Conservation (phyloP, 225 moss, liverwort and hornwort species). For the Antitrichia curtipendula region DNA sequence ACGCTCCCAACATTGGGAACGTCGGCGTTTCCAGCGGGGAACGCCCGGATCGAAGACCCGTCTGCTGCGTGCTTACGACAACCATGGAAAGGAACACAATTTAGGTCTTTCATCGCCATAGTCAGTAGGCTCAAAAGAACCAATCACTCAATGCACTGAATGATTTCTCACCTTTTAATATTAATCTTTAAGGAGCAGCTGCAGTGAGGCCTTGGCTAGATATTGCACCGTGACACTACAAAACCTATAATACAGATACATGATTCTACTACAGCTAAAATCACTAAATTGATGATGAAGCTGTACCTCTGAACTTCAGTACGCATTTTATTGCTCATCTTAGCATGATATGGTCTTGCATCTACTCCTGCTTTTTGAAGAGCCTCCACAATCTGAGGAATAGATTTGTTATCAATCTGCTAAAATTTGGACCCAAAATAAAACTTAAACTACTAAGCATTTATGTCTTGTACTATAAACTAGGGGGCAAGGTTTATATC, state of each 20-base stretch:
- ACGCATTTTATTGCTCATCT: constrained; percentile 52
- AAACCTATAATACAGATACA: neutral
- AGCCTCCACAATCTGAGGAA: constrained; percentile 50
- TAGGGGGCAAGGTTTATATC: neutral
- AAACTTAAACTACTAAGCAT: neutral
- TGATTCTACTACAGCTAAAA: neutral
- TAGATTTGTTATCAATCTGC: neutral
- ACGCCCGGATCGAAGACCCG: too few relatives aligned
- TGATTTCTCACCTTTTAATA: neutral
- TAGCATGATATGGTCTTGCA: constrained; percentile 85
- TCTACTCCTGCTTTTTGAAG: constrained; percentile 65
- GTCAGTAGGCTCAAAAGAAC: neutral
- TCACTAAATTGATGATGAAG: neutral
- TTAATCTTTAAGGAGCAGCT: neutral
- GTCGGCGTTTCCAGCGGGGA: too few relatives aligned
- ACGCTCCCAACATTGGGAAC: too few relatives aligned
- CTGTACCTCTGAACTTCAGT: constrained; percentile 68
- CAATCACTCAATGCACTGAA: neutral
- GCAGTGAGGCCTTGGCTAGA: neutral
- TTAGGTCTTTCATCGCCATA: neutral
- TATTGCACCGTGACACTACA: neutral
- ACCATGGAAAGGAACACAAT: neutral
- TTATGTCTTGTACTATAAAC: neutral
- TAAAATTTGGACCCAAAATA: neutral
- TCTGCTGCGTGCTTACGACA: neutral